Conservation (phyloP, 2,329 filamentous ascomycete genomes). For the Cercospora zeae-maydis region DNA sequence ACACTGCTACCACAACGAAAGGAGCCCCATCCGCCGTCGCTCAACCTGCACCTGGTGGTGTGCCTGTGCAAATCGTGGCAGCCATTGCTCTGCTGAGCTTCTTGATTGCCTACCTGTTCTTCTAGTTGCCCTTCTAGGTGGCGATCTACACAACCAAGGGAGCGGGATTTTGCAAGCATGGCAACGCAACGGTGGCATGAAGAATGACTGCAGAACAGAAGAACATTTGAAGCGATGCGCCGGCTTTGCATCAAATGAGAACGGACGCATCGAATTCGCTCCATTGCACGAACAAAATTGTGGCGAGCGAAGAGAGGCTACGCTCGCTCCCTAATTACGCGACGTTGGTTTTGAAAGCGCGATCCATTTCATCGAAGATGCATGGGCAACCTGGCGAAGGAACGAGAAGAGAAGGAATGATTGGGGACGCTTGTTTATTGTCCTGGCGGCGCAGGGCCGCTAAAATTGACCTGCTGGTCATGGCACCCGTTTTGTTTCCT, state of each 20-base stretch:
- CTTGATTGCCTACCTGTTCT: conserved; percentile 92
- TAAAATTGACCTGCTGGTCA: not conserved
- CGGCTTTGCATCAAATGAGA: not conserved
- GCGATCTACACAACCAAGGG: not conserved
- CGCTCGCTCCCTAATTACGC: not conserved
- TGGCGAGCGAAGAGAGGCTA: not conserved
- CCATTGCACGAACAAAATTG: not conserved
- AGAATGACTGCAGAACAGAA: not conserved
- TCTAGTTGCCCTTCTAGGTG: conserved; percentile 52
- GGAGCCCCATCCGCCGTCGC: conserved; percentile 23
- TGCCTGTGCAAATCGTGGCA: conserved; percentile 81
- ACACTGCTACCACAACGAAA: conserved; percentile 21
- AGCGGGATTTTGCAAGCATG: not conserved
- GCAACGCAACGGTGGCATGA: not conserved
- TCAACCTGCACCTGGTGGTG: conserved; percentile 56
- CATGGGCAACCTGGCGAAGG: not conserved
- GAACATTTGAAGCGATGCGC: not conserved
- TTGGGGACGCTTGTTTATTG: not conserved
- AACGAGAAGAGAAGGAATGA: not conserved
- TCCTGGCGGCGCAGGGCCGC: not conserved
- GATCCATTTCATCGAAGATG: not conserved
- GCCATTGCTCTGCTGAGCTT: conserved; percentile 84
- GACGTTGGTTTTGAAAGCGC: not conserved
- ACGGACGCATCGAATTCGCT: not conserved
- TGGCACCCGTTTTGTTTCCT: not conserved